Percentiles rank a stretch among this genome's conserved stretches.
Conservation (phyloP, 371 early-diverging fungal genomes). For the Batrachochytrium dendrobatidis region DNA sequence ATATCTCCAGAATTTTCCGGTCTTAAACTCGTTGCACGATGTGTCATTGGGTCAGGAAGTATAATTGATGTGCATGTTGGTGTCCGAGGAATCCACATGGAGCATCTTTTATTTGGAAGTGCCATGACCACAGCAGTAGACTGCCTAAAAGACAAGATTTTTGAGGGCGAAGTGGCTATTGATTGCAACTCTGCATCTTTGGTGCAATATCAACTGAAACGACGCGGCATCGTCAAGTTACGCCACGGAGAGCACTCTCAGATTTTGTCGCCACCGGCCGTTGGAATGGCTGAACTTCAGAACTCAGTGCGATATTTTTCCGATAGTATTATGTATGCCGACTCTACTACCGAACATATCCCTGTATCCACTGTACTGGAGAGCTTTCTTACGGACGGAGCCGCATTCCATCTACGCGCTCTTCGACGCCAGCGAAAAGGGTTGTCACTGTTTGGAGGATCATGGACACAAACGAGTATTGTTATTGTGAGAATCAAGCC, state of each 20-base stretch:
- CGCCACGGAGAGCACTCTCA: background rate
- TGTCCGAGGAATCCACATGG: conserved; percentile 6
- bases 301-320: background rate
- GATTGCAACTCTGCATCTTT: background rate
- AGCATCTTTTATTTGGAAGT: background rate
- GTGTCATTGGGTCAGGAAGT: background rate
- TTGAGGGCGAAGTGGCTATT: background rate
- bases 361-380: background rate
- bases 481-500: background rate
- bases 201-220: background rate
- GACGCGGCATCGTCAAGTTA: background rate
- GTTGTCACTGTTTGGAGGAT: background rate
- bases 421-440: background rate
- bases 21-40: conserved; percentile 1
- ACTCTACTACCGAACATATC: background rate
- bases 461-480: background rate
- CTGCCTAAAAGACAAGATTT: background rate
- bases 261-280: background rate
- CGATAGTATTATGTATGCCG: background rate
- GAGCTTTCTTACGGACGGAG: conserved; percentile 1
- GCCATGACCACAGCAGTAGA: background rate
- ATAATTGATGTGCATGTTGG: conserved; percentile 5
- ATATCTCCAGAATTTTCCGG: conserved; percentile 6
- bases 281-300: background rate
- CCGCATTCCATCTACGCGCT: conserved; percentile 2